A percentile compares a stretch with the other conserved stretches of the same genome.
phyloP scores from a whole-genome alignment of 805 yeast species.

The Candida maltosa region DNA sequence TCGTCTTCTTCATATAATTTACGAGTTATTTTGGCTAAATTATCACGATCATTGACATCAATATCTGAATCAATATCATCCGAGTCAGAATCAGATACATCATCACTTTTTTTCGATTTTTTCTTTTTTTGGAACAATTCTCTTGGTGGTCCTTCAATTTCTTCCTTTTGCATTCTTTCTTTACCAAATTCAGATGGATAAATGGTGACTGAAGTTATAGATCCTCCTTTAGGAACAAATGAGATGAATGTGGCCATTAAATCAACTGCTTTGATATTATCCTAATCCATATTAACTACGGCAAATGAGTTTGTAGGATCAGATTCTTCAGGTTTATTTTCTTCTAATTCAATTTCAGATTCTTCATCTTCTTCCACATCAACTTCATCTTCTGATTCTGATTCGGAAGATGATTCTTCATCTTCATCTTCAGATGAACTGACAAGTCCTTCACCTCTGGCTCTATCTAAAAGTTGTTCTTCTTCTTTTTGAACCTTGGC shows the following conservation, averaged over 20 bases:
- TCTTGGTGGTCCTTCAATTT: conserved; percentile 86
- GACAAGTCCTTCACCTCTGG: conserved; percentile 62
- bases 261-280: conserved; percentile 82
- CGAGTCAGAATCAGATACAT: conserved; percentile 26
- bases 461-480: conserved; percentile 43
- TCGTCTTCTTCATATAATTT: conserved; percentile 76
- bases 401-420: conserved; percentile 40
- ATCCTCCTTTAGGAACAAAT: conserved; percentile 76
- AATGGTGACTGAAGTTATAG: conserved; percentile 63
- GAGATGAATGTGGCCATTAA: conserved; percentile 84
- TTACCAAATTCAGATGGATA: conserved; percentile 93
- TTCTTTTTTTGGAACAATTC: conserved; percentile 63
- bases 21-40: conserved; percentile 59
- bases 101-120: conserved; percentile 17
- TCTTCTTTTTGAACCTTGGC: conserved; percentile 9
- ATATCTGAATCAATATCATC: conserved; percentile 33
- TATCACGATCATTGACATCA: conserved; percentile 45
- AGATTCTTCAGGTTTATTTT: conserved; percentile 71
- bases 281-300: conserved; percentile 97
- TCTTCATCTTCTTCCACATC: conserved; percentile 45
- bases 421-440: conserved; percentile 26
- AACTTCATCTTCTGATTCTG: conserved; percentile 43
- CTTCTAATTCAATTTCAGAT: conserved; percentile 54
- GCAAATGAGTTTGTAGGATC: conserved; percentile 84
- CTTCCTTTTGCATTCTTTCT: conserved; percentile 86